A percentile compares a stretch with the other conserved stretches of the same genome.
Evolutionary conservation across 2,329 filamentous ascomycete genomes (phyloP).

Genomic region (Fusarium sp.): DNA sequence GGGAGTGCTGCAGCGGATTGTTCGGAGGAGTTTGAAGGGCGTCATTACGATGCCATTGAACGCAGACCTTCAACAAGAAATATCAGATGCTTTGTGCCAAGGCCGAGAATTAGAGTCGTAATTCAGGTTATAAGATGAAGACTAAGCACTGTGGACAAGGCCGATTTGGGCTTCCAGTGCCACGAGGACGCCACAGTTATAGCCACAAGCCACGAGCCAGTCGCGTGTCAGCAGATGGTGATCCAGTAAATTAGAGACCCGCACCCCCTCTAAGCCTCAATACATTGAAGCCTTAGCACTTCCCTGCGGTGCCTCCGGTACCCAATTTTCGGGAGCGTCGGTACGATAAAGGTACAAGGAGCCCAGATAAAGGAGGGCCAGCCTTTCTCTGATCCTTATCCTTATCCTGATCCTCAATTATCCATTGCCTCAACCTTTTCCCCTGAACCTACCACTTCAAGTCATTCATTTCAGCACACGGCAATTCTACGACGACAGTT

Average conservation of each 20-base stretch:
- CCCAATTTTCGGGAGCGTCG: slow-evolving; percentile 33
- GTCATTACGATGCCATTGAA: slow-evolving; percentile 8
- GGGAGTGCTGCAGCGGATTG: not conserved
- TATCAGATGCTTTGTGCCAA: not conserved
- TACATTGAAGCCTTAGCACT: not conserved
- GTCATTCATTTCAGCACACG: not conserved
- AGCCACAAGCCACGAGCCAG: slow-evolving; percentile 5
- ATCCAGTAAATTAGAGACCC: slow-evolving; percentile 15
- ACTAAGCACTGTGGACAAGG: slow-evolving; percentile 2
- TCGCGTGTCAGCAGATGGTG: not conserved
- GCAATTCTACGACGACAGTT: not conserved
- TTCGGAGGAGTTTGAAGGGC: slow-evolving; percentile 10
- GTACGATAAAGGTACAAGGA: slow-evolving; percentile 27
- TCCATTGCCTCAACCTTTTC: slow-evolving; percentile 19
- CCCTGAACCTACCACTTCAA: slow-evolving; percentile 19
- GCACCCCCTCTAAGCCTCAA: slow-evolving; percentile 1
- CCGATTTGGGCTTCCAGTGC: slow-evolving; percentile 9
- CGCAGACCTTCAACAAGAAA: not conserved
- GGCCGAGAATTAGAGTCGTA: not conserved
- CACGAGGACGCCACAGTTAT: slow-evolving; percentile 22
- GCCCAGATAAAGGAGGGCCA: slow-evolving; percentile 20
- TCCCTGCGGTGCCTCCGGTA: slow-evolving; percentile 1
- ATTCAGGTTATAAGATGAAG: slow-evolving; percentile 10
- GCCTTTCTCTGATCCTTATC: not conserved
- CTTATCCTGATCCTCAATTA: slow-evolving; percentile 17